Evolutionary conservation across 2,329 filamentous ascomycete species (phyloP).

Genomic region (Tolypocladium cylindrosporum): DNA sequence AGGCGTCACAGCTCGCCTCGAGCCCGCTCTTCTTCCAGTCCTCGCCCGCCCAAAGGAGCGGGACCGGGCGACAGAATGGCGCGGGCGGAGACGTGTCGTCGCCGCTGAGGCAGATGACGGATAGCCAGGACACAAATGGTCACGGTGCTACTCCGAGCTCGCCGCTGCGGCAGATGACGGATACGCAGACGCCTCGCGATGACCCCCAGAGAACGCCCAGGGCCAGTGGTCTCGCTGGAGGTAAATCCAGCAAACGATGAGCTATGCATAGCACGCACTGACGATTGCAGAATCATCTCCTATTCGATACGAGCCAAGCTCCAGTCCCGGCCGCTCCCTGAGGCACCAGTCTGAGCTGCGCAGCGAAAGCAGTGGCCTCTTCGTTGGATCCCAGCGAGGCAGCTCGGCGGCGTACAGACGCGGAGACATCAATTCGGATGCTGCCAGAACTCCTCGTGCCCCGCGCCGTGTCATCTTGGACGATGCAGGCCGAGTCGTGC

Average conservation of each 20-base stretch:
- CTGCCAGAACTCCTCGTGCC: conserved; percentile 44
- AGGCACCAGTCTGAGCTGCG: conserved; percentile 60
- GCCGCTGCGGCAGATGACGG: conserved; percentile 48
- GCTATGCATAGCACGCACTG: conserved; percentile 1
- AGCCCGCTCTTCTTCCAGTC: conserved; percentile 73
- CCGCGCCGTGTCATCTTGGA: conserved; percentile 49
- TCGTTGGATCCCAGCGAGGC: conserved; percentile 56
- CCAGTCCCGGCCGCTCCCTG: conserved; percentile 62
- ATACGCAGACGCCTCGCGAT: conserved; percentile 40
- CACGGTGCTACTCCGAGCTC: conserved; percentile 41
- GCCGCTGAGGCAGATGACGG: conserved; percentile 46
- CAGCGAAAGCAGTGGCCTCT: conserved; percentile 80
- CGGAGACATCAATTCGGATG: conserved; percentile 80
- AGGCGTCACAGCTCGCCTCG: conserved; percentile 49
- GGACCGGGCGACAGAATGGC: conserved; percentile 14
- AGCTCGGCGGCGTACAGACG: conserved; percentile 49
- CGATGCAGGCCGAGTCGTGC: conserved; percentile 46
- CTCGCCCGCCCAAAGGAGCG: conserved; percentile 23
- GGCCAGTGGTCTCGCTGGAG: conserved; percentile 53
- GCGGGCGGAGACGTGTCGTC: conserved; percentile 35
- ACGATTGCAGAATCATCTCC: conserved; percentile 69
- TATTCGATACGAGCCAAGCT: conserved; percentile 82
- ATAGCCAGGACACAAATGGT: conserved; percentile 39
- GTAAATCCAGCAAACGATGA: conserved; percentile 31
- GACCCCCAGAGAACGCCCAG: conserved; percentile 59